Evolutionary conservation across 352 stramenopile genomes (phyloP).

Genomic region (Phytophthora macrochlamydospora): DNA sequence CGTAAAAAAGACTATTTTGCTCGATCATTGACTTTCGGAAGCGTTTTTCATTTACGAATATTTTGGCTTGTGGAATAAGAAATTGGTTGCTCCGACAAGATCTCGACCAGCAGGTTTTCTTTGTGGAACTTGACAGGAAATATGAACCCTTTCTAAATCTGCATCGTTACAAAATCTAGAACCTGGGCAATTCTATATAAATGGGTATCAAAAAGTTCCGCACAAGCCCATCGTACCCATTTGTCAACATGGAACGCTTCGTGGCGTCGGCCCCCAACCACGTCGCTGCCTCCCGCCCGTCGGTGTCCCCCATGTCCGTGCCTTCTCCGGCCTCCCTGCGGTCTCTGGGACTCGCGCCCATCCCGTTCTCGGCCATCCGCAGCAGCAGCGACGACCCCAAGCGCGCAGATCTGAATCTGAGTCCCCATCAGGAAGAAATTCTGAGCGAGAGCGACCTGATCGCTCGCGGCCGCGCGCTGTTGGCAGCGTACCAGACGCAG

Average conservation of each 20-base stretch:
- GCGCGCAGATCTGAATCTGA: not conserved
- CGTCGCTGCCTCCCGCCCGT: slow-evolving; percentile 3
- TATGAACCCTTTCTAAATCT: too few species aligned
- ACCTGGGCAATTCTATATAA: too few species aligned
- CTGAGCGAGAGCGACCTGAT: slow-evolving; percentile 49
- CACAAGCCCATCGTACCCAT: too few species aligned
- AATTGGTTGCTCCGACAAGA: too few species aligned
- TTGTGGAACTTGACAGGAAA: too few species aligned
- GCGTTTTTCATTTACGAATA: too few species aligned
- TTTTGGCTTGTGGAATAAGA: too few species aligned
- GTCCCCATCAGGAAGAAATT: slow-evolving; percentile 4
- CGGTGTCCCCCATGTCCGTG: slow-evolving; percentile 17
- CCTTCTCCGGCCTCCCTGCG: slow-evolving; percentile 12
- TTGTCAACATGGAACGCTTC: slow-evolving; percentile 21
- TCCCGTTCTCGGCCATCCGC: slow-evolving; percentile 30
- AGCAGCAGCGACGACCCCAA: slow-evolving; percentile 16
- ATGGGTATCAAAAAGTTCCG: too few species aligned
- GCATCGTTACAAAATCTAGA: too few species aligned
- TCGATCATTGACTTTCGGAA: too few species aligned
- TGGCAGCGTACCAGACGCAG: slow-evolving; percentile 54
- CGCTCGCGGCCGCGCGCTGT: slow-evolving; percentile 42
- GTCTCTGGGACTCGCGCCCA: slow-evolving; percentile 6
- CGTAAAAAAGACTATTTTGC: too few species aligned
- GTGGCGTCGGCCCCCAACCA: slow-evolving; percentile 19
- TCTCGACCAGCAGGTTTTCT: too few species aligned